Conservation (phyloP, 2,329 filamentous ascomycete species). For the Arthrobotrys megalospora region DNA sequence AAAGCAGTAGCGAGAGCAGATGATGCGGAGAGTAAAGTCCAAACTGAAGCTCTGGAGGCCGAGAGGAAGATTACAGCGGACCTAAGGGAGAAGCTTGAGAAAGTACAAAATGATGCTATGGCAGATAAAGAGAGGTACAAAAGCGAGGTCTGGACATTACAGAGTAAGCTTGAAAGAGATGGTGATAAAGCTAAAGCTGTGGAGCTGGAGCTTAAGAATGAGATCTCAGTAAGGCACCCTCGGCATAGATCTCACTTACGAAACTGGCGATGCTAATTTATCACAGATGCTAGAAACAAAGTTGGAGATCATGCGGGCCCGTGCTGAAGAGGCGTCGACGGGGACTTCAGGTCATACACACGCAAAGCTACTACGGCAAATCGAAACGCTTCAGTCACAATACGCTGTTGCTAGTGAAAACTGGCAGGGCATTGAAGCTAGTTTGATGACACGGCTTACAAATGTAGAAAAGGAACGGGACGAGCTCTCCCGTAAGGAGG, state of each 20-base stretch:
- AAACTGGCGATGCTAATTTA: neutral
- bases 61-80: constrained; percentile 74
- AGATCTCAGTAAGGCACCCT: constrained; percentile 71
- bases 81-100: constrained; percentile 70
- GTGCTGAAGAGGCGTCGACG: constrained; percentile 90
- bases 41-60: constrained; percentile 77
- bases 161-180: constrained; percentile 82
- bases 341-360: constrained; percentile 85
- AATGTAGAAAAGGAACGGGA: constrained; percentile 91
- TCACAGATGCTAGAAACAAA: constrained; percentile 83
- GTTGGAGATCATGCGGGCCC: constrained; percentile 85
- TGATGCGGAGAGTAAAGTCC: constrained; percentile 76
- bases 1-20: constrained; percentile 76
- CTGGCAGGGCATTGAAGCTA: constrained; percentile 96
- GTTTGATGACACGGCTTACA: constrained; percentile 81
- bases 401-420: constrained; percentile 95
- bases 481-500: constrained; percentile 85
- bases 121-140: constrained; percentile 70
- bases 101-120: constrained; percentile 61
- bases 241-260: neutral
- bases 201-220: constrained; percentile 80
- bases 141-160: constrained; percentile 75
- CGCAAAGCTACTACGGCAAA: constrained; percentile 89
- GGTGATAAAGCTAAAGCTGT: constrained; percentile 80
- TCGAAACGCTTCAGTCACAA: constrained; percentile 95